Base-by-base conservation (phyloP, 345 rosid genomes). In the Populus euphratica region DNA sequence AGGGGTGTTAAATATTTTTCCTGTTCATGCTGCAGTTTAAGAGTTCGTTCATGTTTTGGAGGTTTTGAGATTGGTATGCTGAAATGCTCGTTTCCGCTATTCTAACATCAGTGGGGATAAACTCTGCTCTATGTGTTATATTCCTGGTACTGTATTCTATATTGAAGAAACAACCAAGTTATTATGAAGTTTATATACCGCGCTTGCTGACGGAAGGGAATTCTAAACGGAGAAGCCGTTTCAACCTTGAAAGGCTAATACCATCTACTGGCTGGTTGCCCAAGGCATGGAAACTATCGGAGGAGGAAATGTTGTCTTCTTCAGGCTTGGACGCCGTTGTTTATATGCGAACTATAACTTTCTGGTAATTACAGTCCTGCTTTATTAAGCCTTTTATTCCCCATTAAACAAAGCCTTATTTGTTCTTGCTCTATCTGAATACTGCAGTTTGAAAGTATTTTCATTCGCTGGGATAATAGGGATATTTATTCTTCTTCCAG, bases 51-150 rank as follows among this genome's bases (percentile, higher is more conserved):
- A 73, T 75, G 49, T 29, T 70, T 74, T 33, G 47, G 68, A 82
- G 84, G 73, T 74, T 41, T 72, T 79, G 73, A 69, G 56, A 36
- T 47, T 82, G 39, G 11, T 43, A 25, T 50, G 70, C 39, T 61
- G 78, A 85, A 82, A 95, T 95, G 98, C 90, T 92, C 16, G 89
- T 95, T 52, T 95, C 99, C n/a, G 99, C 99, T 9, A 90, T 95
- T 68, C 63, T 95, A 69, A 95, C 97, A 49, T 95, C 99, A 14
- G 63, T 95, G 82, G 98, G 89, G 73, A 95, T 95, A 83, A 95
- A 95, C 81, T 87, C 93, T 49, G 89, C 84, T 69, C 93, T 95
- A 7, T 93, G 99, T 76, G 79, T 92, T 63, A 31, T 91, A 43
- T 87, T 95, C 87, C 86, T 93, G 79, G 88, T 76, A 31, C 74